Evolutionary conservation across 2,329 filamentous ascomycete genomes (phyloP).

Genomic region (Apiospora pterosperma): DNA sequence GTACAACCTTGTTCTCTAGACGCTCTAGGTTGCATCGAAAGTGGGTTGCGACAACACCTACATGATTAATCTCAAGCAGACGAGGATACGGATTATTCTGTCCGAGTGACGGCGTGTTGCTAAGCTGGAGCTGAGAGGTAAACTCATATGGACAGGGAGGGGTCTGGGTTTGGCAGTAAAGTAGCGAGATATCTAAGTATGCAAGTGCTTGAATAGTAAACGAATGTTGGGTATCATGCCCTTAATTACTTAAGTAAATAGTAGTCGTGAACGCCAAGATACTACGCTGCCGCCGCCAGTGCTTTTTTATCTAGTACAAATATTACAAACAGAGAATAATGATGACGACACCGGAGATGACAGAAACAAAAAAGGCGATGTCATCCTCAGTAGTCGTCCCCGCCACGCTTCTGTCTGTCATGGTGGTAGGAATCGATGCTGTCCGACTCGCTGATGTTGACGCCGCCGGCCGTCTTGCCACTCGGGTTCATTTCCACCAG

Average conservation of each 20-base stretch:
- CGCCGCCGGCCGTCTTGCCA: background rate
- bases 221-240: background rate
- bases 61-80: background rate
- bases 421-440: constrained; percentile 3
- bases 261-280: background rate
- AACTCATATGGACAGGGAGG: no score
- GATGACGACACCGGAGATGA: background rate
- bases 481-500: constrained; percentile 11
- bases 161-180: no score
- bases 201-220: background rate
- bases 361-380: background rate
- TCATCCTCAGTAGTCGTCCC: background rate
- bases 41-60: background rate
- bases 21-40: background rate
- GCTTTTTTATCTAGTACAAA: background rate
- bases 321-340: background rate
- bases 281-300: background rate
- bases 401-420: background rate
- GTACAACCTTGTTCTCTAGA: background rate
- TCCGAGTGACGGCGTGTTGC: no score
- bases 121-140: no score
- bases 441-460: background rate
- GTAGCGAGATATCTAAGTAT: no score
- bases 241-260: background rate
- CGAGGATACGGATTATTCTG: no score